Base-by-base conservation (phyloP, 352 stramenopile species). In the Aphanomyces cochlioides region DNA sequence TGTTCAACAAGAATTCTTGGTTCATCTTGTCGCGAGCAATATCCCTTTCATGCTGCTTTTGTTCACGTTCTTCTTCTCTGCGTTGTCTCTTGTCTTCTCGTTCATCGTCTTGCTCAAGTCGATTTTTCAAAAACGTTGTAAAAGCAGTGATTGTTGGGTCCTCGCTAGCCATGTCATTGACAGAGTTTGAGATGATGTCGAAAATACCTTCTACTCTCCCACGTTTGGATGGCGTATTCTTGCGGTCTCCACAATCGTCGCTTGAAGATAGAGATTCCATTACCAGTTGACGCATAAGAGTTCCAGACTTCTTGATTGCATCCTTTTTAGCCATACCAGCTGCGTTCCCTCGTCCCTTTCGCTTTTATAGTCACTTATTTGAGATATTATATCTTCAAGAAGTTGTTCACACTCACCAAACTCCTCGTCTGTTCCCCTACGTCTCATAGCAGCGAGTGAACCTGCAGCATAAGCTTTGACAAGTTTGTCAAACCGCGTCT, bases 31-130 rank as follows among this genome's bases (percentile, higher is more conserved):
- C 45, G 2, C 13, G 45, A 19, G 45, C 45, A 19, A 53, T 15
- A 53, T 53, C 45, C 13, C 45, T 15, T 53, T 53, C 45, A 53
- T 53, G 45, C 45, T 53, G 45, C n/a, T 53, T 53, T n/a, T 19
- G 45, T 15, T 53, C 45, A 53, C 45, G 45, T 19, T 53, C 45
- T n/a, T 53, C 45, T 19, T 53, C 45, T 53, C 45, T 15, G 1
- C 45, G 13, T 53, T 15, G 13, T n/a, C 45, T 15, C n/a, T 53
- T 53, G 1, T 53, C 45, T 53, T 53, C 45, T n/a, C 13, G 45
- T 19, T n/a, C n/a, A 53, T 53, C 45, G 1, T 53, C 45, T 53
- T 53, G 45, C n/a, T 53, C 45, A 19, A 53, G 45, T 19, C 45
- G 45, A 19, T 53, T 19, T 53, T 53, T 53, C 13, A 53, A 19